Conservation (phyloP, 83 land plant species). For the Picea abies region DNA sequence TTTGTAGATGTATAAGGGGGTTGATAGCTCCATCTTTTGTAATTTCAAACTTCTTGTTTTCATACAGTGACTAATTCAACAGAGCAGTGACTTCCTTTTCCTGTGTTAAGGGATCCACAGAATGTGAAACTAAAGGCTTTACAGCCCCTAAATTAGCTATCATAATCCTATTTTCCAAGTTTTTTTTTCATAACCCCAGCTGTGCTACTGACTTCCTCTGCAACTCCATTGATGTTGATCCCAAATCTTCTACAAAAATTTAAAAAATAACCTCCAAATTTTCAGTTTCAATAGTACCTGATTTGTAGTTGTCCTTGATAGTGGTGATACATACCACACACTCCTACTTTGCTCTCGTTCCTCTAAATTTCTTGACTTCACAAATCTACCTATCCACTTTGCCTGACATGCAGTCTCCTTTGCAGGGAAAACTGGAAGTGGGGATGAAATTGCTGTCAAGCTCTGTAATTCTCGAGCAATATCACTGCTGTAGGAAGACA, state of each 20-base stretch:
- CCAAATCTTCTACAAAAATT: background rate
- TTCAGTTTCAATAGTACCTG: background rate
- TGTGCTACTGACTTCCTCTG: constrained; percentile 62
- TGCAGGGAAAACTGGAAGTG: constrained; percentile 9
- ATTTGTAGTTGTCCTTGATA: background rate
- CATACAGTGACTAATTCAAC: constrained; percentile 78
- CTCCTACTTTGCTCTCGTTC: background rate
- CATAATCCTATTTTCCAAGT: constrained; percentile 58
- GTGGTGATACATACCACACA: background rate
- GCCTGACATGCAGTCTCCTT: background rate
- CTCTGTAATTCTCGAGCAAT: constrained; percentile 51
- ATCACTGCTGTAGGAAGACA: constrained; percentile 52
- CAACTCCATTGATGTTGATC: constrained; percentile 31
- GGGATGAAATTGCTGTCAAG: constrained; percentile 22
- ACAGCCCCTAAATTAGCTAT: constrained; percentile 77
- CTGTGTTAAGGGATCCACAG: constrained; percentile 60
- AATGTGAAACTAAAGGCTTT: constrained; percentile 50
- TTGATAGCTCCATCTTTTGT: constrained; percentile 62
- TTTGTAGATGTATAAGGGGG: constrained; percentile 51
- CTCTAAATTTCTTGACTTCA: background rate
- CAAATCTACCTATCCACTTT: constrained; percentile 12
- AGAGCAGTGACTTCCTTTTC: constrained; percentile 84
- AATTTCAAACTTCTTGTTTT: constrained; percentile 65
- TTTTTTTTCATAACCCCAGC: constrained; percentile 68
- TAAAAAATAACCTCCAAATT: constrained; percentile 7